Evolutionary conservation across 306 rosid genomes (phyloP), one percentile per base, ranked within the genome.

Genomic region (Cucurbita ficifolia): DNA sequence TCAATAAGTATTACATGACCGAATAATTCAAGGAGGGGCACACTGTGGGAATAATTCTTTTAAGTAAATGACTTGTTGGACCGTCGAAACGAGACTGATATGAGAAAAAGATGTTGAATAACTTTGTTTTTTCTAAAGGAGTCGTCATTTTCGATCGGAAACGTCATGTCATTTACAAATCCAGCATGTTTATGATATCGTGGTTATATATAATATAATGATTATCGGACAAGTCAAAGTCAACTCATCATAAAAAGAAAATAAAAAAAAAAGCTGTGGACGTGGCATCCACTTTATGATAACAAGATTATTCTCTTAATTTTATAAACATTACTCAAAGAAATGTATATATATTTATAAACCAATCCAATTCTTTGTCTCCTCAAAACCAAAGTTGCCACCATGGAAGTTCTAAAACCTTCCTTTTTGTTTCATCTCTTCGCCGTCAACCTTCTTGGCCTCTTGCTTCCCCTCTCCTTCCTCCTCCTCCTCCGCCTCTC

Each of bases 381-480:
- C 33, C 4, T 0, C 36, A 76, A 21, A 6, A 50, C 72, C 29
- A 54, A 84, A 29, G 81, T 60, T 55, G 42, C 78, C 12, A 49
- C 52, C 60, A 82, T 78, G 83, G 76, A 78, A 19, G 38, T 81
- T 72, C 79, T 36, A 6, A 38, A 1, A 11, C 38, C 54, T 19
- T 48, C 33, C 46, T 58, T 13, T 48, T 57, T 73, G 5, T 86
- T 93, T 73, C 81, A 89, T 70, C 78, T 83, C 52, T 29, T 87
- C 52, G 80, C 93, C 21, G 22, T 82, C 70, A 79, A 90, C 33
- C 81, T 93, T 36, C 89, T 90, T 59, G 80, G 77, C 81, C 86
- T 90, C 10, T 79, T 93, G 67, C 76, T 93, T 52, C 98, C 98
- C 5, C 84, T 86, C 68, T 87, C 98, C 0, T 88, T 93, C 75